Conservation (phyloP, 1,139 yeast species). For the Pichia sp. region DNA sequence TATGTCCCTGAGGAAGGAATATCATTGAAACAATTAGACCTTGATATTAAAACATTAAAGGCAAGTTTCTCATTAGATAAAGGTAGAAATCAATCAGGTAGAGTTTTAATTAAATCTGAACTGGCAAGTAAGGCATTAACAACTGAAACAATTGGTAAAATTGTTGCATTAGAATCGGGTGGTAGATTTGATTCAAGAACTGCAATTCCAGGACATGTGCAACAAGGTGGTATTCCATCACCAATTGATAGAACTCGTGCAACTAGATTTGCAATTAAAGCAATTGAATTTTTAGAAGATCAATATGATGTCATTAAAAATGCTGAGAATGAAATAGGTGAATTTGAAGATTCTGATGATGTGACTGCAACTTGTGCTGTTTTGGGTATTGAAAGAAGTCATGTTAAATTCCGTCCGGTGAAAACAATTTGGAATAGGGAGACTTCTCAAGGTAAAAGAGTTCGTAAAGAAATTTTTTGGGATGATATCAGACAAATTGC, state of each 20-base stretch:
- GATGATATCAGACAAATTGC: slow-evolving; percentile 63
- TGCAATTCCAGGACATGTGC: slow-evolving; percentile 97
- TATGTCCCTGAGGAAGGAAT: slow-evolving; percentile 73
- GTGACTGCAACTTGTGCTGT: slow-evolving; percentile 69
- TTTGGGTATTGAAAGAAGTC: slow-evolving; percentile 77
- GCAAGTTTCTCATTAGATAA: slow-evolving; percentile 51
- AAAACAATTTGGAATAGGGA: slow-evolving; percentile 77
- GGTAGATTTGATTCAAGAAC: slow-evolving; percentile 86
- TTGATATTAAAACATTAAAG: slow-evolving; percentile 53
- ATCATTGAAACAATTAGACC: slow-evolving; percentile 49
- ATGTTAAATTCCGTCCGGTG: slow-evolving; percentile 66
- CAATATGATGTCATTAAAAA: slow-evolving; percentile 27
- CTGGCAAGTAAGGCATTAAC: slow-evolving; percentile 77
- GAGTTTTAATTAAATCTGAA: slow-evolving; percentile 78
- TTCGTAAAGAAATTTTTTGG: slow-evolving; percentile 92
- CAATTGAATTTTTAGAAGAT: slow-evolving; percentile 79
- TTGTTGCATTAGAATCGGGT: slow-evolving; percentile 69
- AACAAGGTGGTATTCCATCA: slow-evolving; percentile 95
- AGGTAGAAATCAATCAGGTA: slow-evolving; percentile 69
- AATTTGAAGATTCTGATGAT: slow-evolving; percentile 22
- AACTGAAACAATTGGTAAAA: slow-evolving; percentile 75
- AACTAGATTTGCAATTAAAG: slow-evolving; percentile 81
- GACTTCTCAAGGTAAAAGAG: slow-evolving; percentile 71
- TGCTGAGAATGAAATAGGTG: slow-evolving; percentile 26
- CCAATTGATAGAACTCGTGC: slow-evolving; percentile 93